Evolutionary conservation across 1,284 basidiomycete genomes (phyloP).

Genomic region (Veloporphyrellus conicus): DNA sequence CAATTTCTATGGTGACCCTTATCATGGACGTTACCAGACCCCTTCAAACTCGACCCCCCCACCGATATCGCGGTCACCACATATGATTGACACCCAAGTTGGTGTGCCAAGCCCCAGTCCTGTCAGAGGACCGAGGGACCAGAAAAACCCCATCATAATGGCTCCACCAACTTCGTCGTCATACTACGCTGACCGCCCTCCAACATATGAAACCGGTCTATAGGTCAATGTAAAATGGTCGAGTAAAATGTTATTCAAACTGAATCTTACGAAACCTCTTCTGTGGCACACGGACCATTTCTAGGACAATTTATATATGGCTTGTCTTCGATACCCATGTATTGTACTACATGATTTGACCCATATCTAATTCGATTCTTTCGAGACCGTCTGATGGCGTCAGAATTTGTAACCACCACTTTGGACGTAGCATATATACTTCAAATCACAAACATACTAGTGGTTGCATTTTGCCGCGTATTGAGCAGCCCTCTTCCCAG

Average conservation of each 20-base stretch:
- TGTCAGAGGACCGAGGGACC: conserved; percentile 38
- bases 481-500: neutral
- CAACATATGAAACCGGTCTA: conserved; percentile 56
- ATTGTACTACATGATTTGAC: conserved; percentile 11
- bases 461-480: neutral
- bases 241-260: conserved; percentile 9
- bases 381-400: neutral
- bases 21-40: conserved; percentile 27
- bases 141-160: conserved; percentile 26
- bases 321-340: conserved; percentile 25
- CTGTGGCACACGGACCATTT: conserved; percentile 19
- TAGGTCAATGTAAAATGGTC: conserved; percentile 48
- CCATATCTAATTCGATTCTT: conserved; percentile 1
- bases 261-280: neutral
- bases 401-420: too few species aligned
- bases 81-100: conserved; percentile 34
- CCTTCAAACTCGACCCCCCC: conserved; percentile 24
- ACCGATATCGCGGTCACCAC: conserved; percentile 25
- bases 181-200: conserved; percentile 53
- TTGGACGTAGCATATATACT: too few species aligned
- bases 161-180: conserved; percentile 22
- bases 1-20: conserved; percentile 25
- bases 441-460: too few species aligned
- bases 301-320: conserved; percentile 13
- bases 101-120: conserved; percentile 34